Evolutionary conservation across 2,329 filamentous ascomycete species (phyloP), one percentile per base, ranked within the genome.

Genomic region (Fusarium zealandicum): DNA sequence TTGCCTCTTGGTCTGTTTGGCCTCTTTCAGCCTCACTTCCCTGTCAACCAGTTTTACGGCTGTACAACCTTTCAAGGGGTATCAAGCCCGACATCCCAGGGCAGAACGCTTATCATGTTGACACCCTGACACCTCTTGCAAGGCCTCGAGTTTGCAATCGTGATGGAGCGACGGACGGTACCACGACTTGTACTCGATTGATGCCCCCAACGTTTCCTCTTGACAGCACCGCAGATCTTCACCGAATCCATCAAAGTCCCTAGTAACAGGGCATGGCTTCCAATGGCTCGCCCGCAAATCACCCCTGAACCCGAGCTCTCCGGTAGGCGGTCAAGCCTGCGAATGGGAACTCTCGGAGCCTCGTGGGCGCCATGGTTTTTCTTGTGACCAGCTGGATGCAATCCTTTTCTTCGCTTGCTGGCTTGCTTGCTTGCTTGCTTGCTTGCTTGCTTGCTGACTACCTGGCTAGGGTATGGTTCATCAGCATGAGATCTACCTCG

Each of bases 321-420:
- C 65, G 65, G 63, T 46, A 41, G 48, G 49, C 35, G 57, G 50
- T 51, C 35, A 50, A 43, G 28, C 52, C 63, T 64, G 33, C 65
- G 65, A 68, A 68, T 68, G 54, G 65, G 65, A 68, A 59, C 49
- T 41, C 57, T 43, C 63, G 65, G 63, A 67, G 37, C 44, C 40
- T 38, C 30, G 25, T 32, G 39, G 46, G 44, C 51, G 56, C 60
- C 61, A 59, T 54, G 32, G 48, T 49, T 56, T n/a, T 51, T 30
- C 49, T 49, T 42, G 25, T 38, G 35, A 40, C 22, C 31, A 42
- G 42, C 25, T 59, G 32, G 45, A 39, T 51, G 54, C 58, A 59
- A 41, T 37, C 41, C 42, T 55, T 46, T 42, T 35, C 28, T 11
- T 33, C 31, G 17, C 37, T 41, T 45, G 28, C 31, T 41, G 12